A percentile compares a stretch with the other conserved stretches of the same genome.
Evolutionary conservation across 2,329 filamentous ascomycete genomes (phyloP).

Genomic region (Hansfordia pulvinata): DNA sequence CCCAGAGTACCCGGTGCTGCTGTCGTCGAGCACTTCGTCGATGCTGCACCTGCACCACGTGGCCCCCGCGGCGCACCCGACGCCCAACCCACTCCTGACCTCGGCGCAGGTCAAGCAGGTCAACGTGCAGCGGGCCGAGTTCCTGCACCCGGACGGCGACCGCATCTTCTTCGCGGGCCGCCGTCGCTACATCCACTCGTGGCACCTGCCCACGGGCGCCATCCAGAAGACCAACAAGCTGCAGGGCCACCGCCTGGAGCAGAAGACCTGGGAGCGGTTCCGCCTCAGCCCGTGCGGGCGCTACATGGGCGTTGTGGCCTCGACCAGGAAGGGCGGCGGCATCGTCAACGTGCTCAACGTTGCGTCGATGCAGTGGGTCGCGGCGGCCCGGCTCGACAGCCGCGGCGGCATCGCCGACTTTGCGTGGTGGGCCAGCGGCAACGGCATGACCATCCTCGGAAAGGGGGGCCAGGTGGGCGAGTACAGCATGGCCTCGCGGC

Average conservation of each 20-base stretch:
- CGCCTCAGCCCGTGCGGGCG: constrained; percentile 74
- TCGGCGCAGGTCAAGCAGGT: constrained; percentile 77
- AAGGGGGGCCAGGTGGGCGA: constrained; percentile 85
- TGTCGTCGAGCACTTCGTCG: constrained; percentile 77
- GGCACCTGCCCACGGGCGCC: constrained; percentile 71
- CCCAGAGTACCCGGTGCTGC: constrained; percentile 72
- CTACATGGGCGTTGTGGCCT: constrained; percentile 73
- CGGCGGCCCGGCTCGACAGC: constrained; percentile 70
- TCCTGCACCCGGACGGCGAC: constrained; percentile 58
- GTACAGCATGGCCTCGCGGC: constrained; percentile 57
- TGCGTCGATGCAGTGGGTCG: constrained; percentile 73
- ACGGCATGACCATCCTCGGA: constrained; percentile 69
- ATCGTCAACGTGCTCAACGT: constrained; percentile 76
- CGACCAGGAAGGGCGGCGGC: constrained; percentile 73
- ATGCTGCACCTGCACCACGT: constrained; percentile 85
- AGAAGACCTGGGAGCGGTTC: constrained; percentile 84
- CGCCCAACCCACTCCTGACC: constrained; percentile 78
- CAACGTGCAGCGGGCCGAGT: constrained; percentile 72
- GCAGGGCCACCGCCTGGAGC: constrained; percentile 64
- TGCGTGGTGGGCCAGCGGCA: constrained; percentile 78
- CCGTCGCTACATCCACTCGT: constrained; percentile 84
- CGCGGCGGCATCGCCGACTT: constrained; percentile 80
- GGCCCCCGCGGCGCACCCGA: constrained; percentile 58
- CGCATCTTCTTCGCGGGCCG: constrained; percentile 82
- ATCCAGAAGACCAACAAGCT: constrained; percentile 73